Evolutionary conservation across 768 basidiomycete species (phyloP), one percentile per base, ranked within the genome.

Genomic region (Phanerochaete sordida): DNA sequence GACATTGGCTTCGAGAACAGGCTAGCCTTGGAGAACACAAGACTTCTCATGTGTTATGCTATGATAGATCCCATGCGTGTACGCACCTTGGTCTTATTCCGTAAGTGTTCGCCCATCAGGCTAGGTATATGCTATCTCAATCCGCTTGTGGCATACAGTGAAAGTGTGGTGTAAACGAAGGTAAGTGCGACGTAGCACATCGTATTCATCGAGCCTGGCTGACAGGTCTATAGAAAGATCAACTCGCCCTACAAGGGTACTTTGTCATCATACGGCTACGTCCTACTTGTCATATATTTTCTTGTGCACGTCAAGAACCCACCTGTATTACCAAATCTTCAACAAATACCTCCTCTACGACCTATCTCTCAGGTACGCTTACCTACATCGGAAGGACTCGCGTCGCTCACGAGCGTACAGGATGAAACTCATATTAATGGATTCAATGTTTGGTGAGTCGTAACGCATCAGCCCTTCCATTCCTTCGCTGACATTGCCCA

Each of bases 1-100:
- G 96, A 99, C 73, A 99, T 99, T 64, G 96, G 96, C 19, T 98
- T 98, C 67, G 96, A 97, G 79, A 98, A 98, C 75, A 84, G 95
- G 68, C 81, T 99, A 57, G 96, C 96, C 27, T 79, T 99, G 58
- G 96, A 99, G 77, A 99, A 99, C 73, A 99, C 96, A 33, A 84
- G 96, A 58, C 76, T 99, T 61, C 80, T 99, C 59, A 89, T 95
- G 84, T 98, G 93, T 71, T 99, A 99, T 75, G 95, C 96, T 65
- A 93, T 93, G 81, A 85, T 98, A 69, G 96, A 99, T 74, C 93
- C 95, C 8, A 88, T 93, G 44, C 85, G 96, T 67, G 88, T 99
- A 59, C 82, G 95, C 65, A 95, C 94, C 0, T 78, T 99, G 75
- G 96, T 99, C 56, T 81, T 99, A 56, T 98, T 99, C 76, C 85